Percentiles rank a stretch among this genome's conserved stretches.
Evolutionary conservation across 75 land plant species (phyloP).

Genomic region (Cryptomeria japonica): DNA sequence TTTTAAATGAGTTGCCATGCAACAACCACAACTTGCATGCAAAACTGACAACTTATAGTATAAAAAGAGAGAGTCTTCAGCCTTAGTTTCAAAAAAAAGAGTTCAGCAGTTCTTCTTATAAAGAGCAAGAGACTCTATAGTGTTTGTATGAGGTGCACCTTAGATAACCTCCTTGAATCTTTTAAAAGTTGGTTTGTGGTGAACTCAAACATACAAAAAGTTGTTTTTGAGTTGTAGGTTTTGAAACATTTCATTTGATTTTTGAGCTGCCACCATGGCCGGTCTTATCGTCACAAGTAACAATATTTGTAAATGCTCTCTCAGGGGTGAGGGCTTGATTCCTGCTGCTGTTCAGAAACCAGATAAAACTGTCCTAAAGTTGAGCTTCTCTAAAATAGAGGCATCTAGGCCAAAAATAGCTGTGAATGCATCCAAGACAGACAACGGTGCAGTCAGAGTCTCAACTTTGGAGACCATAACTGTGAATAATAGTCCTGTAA

Average conservation of each 20-base stretch:
- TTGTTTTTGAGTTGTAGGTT: background rate
- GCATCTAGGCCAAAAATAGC: background rate
- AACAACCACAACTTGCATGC: background rate
- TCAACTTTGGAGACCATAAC: background rate
- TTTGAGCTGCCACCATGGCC: background rate
- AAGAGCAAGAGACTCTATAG: too few species aligned
- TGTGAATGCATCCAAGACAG: background rate
- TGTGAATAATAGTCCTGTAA: background rate
- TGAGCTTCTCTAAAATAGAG: background rate
- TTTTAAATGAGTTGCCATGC: background rate
- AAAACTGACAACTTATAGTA: background rate
- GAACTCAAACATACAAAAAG: too few species aligned
- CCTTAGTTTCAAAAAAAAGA: background rate
- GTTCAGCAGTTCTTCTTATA: too few species aligned
- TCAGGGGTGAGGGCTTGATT: background rate
- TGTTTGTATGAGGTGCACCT: too few species aligned
- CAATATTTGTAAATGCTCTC: background rate
- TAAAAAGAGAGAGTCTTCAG: background rate
- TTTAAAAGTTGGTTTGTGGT: too few species aligned
- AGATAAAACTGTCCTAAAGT: background rate
- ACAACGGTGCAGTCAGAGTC: background rate
- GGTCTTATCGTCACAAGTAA: background rate
- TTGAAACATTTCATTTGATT: background rate
- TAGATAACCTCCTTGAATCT: too few species aligned
- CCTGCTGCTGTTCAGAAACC: background rate